Evolutionary conservation across 129 eudicot species (phyloP).

Genomic region (Pseudognaphalium luteoalbum): DNA sequence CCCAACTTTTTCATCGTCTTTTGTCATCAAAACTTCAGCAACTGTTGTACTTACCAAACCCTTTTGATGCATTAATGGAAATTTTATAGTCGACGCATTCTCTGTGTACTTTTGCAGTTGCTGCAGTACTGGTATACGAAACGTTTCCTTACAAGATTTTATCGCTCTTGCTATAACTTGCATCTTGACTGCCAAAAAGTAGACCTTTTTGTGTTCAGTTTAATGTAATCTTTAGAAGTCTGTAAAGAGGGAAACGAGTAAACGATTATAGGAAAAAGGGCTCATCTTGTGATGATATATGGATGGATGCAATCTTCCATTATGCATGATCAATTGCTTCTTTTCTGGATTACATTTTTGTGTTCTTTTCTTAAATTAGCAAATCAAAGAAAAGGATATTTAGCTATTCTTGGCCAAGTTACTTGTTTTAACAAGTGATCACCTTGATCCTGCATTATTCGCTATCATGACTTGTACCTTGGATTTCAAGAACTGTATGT

Average conservation of each 20-base stretch:
- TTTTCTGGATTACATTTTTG: slow-evolving; percentile 6
- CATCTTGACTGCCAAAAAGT: slow-evolving; percentile 41
- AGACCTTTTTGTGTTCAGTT: neutral
- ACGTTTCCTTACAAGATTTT: slow-evolving; percentile 48
- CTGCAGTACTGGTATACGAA: slow-evolving; percentile 40
- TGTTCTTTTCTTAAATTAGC: slow-evolving; percentile 37
- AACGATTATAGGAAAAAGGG: neutral
- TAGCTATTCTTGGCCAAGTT: slow-evolving; percentile 17
- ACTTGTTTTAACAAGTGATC: slow-evolving; percentile 24
- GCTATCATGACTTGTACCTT: slow-evolving; percentile 19
- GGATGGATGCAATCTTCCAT: slow-evolving; percentile 26
- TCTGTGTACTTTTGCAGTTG: slow-evolving; percentile 31
- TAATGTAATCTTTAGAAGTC: neutral
- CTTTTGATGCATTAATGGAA: slow-evolving; percentile 40
- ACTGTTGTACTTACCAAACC: slow-evolving; percentile 81
- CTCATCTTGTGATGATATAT: slow-evolving; percentile 23
- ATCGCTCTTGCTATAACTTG: slow-evolving; percentile 55
- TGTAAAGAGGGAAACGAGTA: neutral
- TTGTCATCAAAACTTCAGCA: slow-evolving; percentile 64
- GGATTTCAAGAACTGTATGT: neutral
- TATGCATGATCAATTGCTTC: slow-evolving; percentile 22
- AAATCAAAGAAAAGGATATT: slow-evolving; percentile 34
- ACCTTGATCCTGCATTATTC: slow-evolving; percentile 17
- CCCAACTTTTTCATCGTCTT: slow-evolving; percentile 59
- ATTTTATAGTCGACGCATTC: slow-evolving; percentile 21